A percentile compares a stretch with the other conserved stretches of the same genome.
These are phyloP conservation scores for Cornus florida DNA, from an alignment of 148 eudicot species.

Conservation along the genomic window DNA sequence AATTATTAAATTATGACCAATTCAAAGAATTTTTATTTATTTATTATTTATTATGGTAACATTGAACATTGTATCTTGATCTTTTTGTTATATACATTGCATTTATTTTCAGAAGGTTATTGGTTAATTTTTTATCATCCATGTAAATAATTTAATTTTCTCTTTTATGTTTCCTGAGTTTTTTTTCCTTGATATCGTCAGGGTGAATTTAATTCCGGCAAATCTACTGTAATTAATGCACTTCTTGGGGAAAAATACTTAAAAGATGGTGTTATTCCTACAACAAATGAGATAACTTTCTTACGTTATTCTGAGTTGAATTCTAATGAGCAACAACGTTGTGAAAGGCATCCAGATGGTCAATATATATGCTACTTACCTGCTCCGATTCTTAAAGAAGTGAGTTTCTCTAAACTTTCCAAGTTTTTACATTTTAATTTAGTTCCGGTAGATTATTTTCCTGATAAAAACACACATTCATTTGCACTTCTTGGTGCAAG, in stretches of 20 bases:
- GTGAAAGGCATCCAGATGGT: constrained; percentile 91
- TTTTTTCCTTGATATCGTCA: constrained; percentile 27
- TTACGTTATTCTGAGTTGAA: constrained; percentile 67
- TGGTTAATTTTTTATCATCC: not conserved
- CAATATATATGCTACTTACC: constrained; percentile 81
- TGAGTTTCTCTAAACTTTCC: constrained; percentile 27
- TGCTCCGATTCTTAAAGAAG: constrained; percentile 81
- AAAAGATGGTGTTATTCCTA: constrained; percentile 94
- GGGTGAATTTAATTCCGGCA: constrained; percentile 99
- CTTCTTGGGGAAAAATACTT: constrained; percentile 80
- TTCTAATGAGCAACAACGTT: constrained; percentile 56
- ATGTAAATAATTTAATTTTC: too few species aligned
- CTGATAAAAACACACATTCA: not conserved
- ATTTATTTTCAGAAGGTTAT: not conserved
- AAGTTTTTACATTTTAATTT: not conserved
- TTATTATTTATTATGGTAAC: not conserved
- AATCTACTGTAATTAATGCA: constrained; percentile 93
- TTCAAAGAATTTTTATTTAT: not conserved
- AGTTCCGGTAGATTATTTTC: not conserved
- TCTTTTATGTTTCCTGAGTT: not conserved
- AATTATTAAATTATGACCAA: not conserved
- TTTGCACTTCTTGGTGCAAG: constrained; percentile 2
- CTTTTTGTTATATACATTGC: not conserved
- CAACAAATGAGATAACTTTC: constrained; percentile 96
- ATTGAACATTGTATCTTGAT: not conserved